These are phyloP conservation scores for Russula vinacea DNA, from an alignment of 768 basidiomycete species.

Conservation along the genomic window DNA sequence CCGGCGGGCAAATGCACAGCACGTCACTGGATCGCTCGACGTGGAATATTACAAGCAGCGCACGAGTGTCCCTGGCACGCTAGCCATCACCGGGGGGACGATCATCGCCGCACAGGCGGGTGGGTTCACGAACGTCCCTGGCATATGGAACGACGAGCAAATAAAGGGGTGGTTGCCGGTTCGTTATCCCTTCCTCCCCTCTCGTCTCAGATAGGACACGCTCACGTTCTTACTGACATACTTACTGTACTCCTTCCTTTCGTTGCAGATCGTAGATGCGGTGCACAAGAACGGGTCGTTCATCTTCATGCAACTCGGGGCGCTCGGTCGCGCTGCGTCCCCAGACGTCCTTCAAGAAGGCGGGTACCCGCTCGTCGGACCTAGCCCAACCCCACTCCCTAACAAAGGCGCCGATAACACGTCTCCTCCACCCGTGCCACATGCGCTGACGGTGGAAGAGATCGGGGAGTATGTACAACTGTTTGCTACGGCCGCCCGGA, in stretches of 20 bases:
- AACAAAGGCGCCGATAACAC: neutral
- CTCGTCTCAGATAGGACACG: neutral
- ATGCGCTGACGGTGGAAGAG: slow-evolving; percentile 32
- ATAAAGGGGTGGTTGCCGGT: slow-evolving; percentile 50
- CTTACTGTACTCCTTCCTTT: neutral
- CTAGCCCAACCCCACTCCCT: neutral
- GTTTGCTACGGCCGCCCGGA: slow-evolving; percentile 40
- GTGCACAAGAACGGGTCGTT: slow-evolving; percentile 39
- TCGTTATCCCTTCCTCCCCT: neutral
- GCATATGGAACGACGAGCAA: slow-evolving; percentile 62
- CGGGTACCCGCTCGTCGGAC: slow-evolving; percentile 1
- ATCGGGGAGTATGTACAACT: slow-evolving; percentile 32
- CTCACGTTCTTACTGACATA: neutral
- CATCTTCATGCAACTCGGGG: slow-evolving; percentile 43
- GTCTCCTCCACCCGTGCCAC: neutral
- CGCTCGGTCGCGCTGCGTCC: slow-evolving; percentile 37
- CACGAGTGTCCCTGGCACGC: slow-evolving; percentile 46
- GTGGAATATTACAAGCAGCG: slow-evolving; percentile 51
- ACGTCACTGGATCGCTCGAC: slow-evolving; percentile 40
- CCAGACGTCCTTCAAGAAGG: neutral
- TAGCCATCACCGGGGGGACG: slow-evolving; percentile 58
- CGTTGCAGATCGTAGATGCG: slow-evolving; percentile 23
- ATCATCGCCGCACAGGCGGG: slow-evolving; percentile 50
- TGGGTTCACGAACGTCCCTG: slow-evolving; percentile 52
- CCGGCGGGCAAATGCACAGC: slow-evolving; percentile 37